Evolutionary conservation across 1,139 yeast species (phyloP), one percentile per base, ranked within the genome.

Genomic region (Zygoascus hellenicus): DNA sequence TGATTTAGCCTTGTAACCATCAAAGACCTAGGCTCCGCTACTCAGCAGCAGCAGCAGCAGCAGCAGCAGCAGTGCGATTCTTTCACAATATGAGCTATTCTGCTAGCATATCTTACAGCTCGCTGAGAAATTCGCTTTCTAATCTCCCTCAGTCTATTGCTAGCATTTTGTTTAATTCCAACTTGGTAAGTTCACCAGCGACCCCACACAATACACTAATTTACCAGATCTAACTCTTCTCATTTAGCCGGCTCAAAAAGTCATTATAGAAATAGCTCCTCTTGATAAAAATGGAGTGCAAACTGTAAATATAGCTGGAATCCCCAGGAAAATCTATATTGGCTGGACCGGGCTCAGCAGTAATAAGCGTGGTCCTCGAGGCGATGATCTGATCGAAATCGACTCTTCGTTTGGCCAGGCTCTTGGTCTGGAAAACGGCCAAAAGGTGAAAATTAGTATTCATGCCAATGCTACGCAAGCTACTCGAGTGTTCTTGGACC

Each of bases 291-390:
- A 19, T 11, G 41, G 36, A 10, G 14, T n/a, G 2, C 22, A 22
- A 10, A 11, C 17, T 14, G 11, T 19, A 10, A 14, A 33, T 14
- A 16, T 57, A 50, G 61, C 51, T 41, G 54, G 53, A n/a, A 43
- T 58, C 9, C 58, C 62, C 13, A 56, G 51, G 16, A 66, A 60
- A 49, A 70, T 64, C 7, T 82, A 77, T 56, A 74, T 79, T n/a
- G 95, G 95, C 0, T 88, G 96, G 96, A 77, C 87, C 29, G 95
- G 95, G n/a, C 73, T 74, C 75, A 68, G 74, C 31, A 62, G 69
- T 1, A 36, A 29, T 15, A 16, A 38, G 28, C 30, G 43, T 15
- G 38, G 28, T 14, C 37, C 33, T 54, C 72, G 72, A 2, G 71
- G 65, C 6, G 51, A 48, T 9, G 52, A 52, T 19, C 40, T 46